Conservation (phyloP, 1,284 basidiomycete species). For the Testicularia cyperi region DNA sequence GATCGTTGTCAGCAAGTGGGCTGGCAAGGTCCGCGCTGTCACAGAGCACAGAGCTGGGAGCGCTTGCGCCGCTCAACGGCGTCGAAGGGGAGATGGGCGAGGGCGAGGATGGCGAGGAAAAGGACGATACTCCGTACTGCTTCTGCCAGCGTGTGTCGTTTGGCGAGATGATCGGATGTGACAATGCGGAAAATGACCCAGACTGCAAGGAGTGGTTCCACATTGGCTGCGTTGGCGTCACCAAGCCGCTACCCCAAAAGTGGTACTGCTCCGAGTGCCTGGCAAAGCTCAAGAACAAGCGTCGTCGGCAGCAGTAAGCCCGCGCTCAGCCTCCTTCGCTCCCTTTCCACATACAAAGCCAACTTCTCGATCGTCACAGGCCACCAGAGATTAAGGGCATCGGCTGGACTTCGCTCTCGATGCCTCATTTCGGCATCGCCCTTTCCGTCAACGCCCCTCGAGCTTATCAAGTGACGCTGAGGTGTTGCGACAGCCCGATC, state of each 20-base stretch:
- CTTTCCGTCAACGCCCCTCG: no score
- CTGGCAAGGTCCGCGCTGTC: constrained; percentile 28
- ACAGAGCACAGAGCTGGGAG: constrained; percentile 22
- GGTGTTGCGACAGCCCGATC: no score
- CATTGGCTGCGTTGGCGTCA: constrained; percentile 57
- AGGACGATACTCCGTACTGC: constrained; percentile 58
- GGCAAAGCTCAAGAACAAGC: constrained; percentile 40
- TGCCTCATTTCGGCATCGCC: no score
- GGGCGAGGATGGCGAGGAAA: constrained; percentile 41
- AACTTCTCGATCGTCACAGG: no score
- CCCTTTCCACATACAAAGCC: background rate
- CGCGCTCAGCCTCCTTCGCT: constrained; percentile 10
- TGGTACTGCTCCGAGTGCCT: constrained; percentile 54
- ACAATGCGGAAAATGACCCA: constrained; percentile 43
- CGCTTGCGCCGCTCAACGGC: constrained; percentile 13
- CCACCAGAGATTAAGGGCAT: no score
- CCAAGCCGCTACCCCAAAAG: constrained; percentile 55
- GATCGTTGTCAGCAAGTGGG: constrained; percentile 19
- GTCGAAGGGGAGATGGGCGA: constrained; percentile 37
- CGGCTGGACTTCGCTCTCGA: no score
- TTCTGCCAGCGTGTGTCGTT: constrained; percentile 58
- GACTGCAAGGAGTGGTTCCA: constrained; percentile 60
- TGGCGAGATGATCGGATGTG: constrained; percentile 56
- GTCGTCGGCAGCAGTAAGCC: constrained; percentile 15
- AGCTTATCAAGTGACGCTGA: no score